Evolutionary conservation across 108 stramenopile species (phyloP).

Genomic region (Nitzschia palea): DNA sequence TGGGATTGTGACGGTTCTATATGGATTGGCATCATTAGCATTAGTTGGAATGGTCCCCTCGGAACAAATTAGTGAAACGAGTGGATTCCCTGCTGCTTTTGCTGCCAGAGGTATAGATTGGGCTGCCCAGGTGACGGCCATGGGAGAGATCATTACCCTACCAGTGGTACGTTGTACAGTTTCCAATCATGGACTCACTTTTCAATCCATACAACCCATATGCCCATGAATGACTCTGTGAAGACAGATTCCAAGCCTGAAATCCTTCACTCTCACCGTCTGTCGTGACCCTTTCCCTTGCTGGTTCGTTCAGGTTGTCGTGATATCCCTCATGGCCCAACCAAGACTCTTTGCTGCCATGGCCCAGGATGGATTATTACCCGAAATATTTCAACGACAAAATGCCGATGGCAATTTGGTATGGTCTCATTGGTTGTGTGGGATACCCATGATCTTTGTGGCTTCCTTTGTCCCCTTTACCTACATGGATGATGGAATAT

Average conservation of each 20-base stretch:
- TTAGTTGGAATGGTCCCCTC: conserved; percentile 82
- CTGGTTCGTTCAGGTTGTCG: conserved; percentile 49
- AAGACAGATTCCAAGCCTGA: no score
- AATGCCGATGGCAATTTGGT: conserved; percentile 68
- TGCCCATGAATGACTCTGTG: no score
- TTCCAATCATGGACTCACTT: background rate
- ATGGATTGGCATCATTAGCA: conserved; percentile 72
- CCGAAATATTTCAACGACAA: conserved; percentile 63
- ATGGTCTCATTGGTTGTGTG: conserved; percentile 70
- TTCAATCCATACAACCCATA: background rate
- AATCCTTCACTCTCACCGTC: background rate
- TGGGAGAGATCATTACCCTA: conserved; percentile 86
- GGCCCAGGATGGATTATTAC: conserved; percentile 88
- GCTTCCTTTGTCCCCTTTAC: conserved; percentile 87
- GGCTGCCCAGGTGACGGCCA: conserved; percentile 61
- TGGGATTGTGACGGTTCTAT: conserved; percentile 65
- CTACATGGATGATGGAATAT: conserved; percentile 78
- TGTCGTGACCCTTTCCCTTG: background rate
- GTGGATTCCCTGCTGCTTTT: conserved; percentile 81
- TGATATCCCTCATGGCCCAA: conserved; percentile 88
- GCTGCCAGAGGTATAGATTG: conserved; percentile 46
- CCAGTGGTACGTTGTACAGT: conserved; percentile 70
- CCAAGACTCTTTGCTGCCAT: conserved; percentile 85
- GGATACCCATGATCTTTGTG: conserved; percentile 70
- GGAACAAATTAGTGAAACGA: conserved; percentile 53